These are phyloP conservation scores for Mycena haematopus DNA, from an alignment of 768 basidiomycete species.

Conservation along the genomic window DNA sequence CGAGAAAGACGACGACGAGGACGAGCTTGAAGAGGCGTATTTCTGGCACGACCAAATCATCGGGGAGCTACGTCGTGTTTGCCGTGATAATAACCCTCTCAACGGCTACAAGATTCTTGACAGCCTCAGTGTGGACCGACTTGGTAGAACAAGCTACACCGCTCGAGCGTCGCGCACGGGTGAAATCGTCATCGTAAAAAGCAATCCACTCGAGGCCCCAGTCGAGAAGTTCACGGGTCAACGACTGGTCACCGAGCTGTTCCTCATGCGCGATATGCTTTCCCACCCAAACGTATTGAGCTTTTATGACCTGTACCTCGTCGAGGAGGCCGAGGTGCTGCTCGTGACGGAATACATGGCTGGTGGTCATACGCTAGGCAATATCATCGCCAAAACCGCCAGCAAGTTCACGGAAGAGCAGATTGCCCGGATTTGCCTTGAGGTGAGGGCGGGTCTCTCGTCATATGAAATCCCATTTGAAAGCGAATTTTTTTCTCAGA, in stretches of 20 bases:
- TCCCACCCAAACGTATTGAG: constrained; percentile 78
- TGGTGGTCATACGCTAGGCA: constrained; percentile 70
- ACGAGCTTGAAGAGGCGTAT: constrained; percentile 27
- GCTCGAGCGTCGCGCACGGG: constrained; percentile 35
- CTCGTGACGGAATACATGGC: constrained; percentile 84
- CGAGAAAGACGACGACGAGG: constrained; percentile 16
- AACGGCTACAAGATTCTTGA: constrained; percentile 56
- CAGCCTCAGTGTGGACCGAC: constrained; percentile 50
- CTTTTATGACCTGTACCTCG: constrained; percentile 72
- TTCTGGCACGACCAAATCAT: constrained; percentile 42
- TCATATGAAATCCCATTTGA: not conserved
- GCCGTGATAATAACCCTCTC: constrained; percentile 41
- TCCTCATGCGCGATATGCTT: constrained; percentile 81
- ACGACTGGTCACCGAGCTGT: constrained; percentile 79
- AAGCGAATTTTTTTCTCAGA: constrained; percentile 43
- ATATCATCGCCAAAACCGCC: constrained; percentile 78
- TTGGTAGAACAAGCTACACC: constrained; percentile 37
- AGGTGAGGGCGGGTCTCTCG: constrained; percentile 50
- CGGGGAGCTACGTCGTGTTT: constrained; percentile 36
- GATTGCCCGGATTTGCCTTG: constrained; percentile 68
- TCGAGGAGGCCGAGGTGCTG: constrained; percentile 71
- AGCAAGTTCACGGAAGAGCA: constrained; percentile 65
- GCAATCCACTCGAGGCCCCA: constrained; percentile 49
- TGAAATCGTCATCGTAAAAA: constrained; percentile 36
- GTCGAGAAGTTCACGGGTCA: constrained; percentile 73